Base-by-base conservation (phyloP, 2,329 filamentous ascomycete genomes). In the Talaromyces sp. region DNA sequence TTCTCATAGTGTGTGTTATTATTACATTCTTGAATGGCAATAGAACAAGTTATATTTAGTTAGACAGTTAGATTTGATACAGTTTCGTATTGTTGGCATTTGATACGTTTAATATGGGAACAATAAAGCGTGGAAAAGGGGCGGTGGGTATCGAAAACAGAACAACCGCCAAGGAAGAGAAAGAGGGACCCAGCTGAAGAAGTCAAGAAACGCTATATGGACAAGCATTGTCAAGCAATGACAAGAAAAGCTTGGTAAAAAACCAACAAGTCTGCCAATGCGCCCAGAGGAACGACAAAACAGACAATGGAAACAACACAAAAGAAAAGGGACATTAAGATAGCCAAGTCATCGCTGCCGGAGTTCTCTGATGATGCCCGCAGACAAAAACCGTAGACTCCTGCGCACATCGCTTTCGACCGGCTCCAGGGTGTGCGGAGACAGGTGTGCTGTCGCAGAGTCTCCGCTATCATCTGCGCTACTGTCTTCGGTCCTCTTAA, bases 361-460 rank as follows among this genome's bases (percentile, higher is more conserved):
- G 51, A 54, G 51, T 29, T 54, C 51, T 54, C 51, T 54, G 27
- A 54, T 54, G 31, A 54, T 54, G 6, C 51, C 51, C 51, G 51
- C 51, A 54, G 51, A 54, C 51, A 54, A 54, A 54, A 54, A 54
- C 22, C 51, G 51, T 29, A 54, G 51, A 54, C 51, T 54, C 51
- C 51, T 54, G 22, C 51, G 51, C 11, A 54, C 51, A 31, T 54
- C 51, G 51, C 51, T 54, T 34, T 54, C 51, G 25, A 54, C 51
- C 51, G 51, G 51, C 27, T 54, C 31, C 11, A 54, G 25, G 31
- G 51, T 54, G 51, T 54, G 25, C 25, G 51, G 25, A 29, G 51
- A 54, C 11, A 43, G 40, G 6, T 43, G 40, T 43, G 40, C 40
- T 17, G 19, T 43, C 17, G 8, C 40, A 7, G 40, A 43, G 40